Base-by-base conservation (phyloP, 2,329 filamentous ascomycete species). In the Colletotrichum cordylinicola region DNA sequence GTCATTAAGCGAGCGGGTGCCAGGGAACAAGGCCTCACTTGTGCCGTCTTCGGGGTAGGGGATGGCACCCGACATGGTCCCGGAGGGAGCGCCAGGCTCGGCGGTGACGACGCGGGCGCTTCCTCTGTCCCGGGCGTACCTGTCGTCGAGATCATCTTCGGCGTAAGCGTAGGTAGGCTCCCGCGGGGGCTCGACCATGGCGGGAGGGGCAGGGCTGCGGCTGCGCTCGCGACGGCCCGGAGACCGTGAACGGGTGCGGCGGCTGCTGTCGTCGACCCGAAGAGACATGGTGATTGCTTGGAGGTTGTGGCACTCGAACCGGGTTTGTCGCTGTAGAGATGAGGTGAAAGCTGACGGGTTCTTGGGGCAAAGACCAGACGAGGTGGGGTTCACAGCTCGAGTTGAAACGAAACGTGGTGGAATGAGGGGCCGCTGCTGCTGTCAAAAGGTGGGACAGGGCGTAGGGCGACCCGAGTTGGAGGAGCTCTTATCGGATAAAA, bases 191-290 rank as follows among this genome's bases (percentile, higher is more conserved):
- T 86, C 81, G 69, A 84, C 76, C 24, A 82, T 81, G 31, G 80
- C 76, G 18, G 81, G 81, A 24, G 79, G 75, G 58, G 80, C 78
- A 33, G 80, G 84, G 55, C 80, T 81, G 58, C 83, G 82, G 79
- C 82, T 84, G 66, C 82, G 82, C 67, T 84, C 83, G 65, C 81
- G 83, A 81, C 83, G 87, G 80, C 82, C 85, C 62, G 84, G 85
- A 0, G 90, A 91, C 68, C 86, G 85, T 67, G 89, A 88, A 69
- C 88, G 88, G 65, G 84, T 86, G 70, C 87, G 86, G 61, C 85
- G 85, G 65, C 83, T 82, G 74, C 81, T 81, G 72, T 87, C 86
- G 74, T 88, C 87, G 69, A 90, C 86, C 71, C 86, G 84, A 60
- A 91, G 84, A 79, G 90, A 91, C 90, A 91, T 91, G 79, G 74